Percentiles rank a stretch among this genome's conserved stretches.
These are phyloP conservation scores for Aspergillus sp. DNA, from an alignment of 2,329 filamentous ascomycete species.

Conservation along the genomic window DNA sequence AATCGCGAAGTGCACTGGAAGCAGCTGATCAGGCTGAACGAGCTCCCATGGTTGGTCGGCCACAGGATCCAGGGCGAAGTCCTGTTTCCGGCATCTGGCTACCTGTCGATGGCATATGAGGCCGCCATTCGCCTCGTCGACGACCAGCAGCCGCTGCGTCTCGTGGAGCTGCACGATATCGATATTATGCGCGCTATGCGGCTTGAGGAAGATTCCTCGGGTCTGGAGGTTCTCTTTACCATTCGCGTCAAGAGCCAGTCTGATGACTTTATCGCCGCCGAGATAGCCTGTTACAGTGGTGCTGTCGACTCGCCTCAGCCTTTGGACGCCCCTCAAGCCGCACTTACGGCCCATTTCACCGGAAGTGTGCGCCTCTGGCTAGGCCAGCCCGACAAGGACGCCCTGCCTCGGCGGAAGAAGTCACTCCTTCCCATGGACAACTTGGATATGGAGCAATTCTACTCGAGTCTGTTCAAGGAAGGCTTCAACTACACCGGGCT, in stretches of 20 bases:
- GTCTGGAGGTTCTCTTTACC: neutral
- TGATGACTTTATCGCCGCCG: neutral
- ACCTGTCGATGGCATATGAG: constrained; percentile 13
- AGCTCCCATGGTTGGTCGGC: constrained; percentile 23
- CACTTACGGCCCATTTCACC: neutral
- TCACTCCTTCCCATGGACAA: neutral
- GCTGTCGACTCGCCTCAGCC: neutral
- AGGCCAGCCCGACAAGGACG: neutral
- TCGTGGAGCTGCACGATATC: neutral
- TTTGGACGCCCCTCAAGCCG: neutral
- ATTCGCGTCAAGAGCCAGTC: neutral
- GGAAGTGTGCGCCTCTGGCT: neutral
- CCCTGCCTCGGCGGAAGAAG: neutral
- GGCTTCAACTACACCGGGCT: constrained; percentile 1
- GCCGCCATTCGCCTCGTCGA: constrained; percentile 6
- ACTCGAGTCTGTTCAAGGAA: neutral
- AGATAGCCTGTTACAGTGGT: neutral
- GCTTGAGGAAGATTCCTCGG: neutral
- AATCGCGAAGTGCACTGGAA: constrained; percentile 14
- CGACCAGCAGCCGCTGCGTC: neutral
- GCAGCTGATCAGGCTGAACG: constrained; percentile 13
- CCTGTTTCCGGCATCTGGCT: constrained; percentile 27
- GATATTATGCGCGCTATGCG: neutral
- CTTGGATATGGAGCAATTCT: neutral
- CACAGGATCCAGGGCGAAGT: constrained; percentile 22